phyloP scores from a whole-genome alignment of 2,329 filamentous ascomycete species.

The Pseudocercospora eumusae region DNA sequence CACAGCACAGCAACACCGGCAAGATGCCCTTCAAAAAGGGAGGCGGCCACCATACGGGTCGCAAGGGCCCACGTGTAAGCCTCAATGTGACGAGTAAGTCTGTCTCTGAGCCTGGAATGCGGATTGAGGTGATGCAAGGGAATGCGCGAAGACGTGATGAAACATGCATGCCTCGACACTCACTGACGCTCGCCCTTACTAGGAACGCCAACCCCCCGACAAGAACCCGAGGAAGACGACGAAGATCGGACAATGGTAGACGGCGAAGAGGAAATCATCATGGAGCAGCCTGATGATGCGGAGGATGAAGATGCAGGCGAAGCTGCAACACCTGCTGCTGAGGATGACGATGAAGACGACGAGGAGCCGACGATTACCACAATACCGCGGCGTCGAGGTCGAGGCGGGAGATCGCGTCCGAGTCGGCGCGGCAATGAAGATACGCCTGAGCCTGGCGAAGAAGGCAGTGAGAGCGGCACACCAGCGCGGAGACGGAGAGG shows the following conservation, averaged over 20 bases:
- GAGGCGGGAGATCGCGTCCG: constrained; percentile 32
- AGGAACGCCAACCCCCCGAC: constrained; percentile 34
- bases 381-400: constrained; percentile 44
- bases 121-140: background rate
- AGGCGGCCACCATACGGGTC: constrained; percentile 28
- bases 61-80: constrained; percentile 29
- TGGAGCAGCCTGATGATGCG: constrained; percentile 27
- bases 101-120: background rate
- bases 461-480: constrained; percentile 50
- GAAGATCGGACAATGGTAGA: constrained; percentile 36
- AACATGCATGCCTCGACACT: background rate
- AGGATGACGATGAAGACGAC: constrained; percentile 37
- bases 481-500: constrained; percentile 53
- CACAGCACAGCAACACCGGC: constrained; percentile 2
- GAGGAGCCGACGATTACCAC: constrained; percentile 37
- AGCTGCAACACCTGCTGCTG: constrained; percentile 30
- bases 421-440: constrained; percentile 59
- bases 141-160: background rate
- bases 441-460: constrained; percentile 54
- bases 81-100: constrained; percentile 25
- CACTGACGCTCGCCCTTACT: constrained; percentile 13
- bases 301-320: constrained; percentile 32
- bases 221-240: constrained; percentile 34
- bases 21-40: constrained; percentile 37
- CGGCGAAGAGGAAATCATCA: constrained; percentile 31